Evolutionary conservation across 2,329 filamentous ascomycete genomes (phyloP), one percentile per base, ranked within the genome.

Genomic region (Juglanconis juglandina): DNA sequence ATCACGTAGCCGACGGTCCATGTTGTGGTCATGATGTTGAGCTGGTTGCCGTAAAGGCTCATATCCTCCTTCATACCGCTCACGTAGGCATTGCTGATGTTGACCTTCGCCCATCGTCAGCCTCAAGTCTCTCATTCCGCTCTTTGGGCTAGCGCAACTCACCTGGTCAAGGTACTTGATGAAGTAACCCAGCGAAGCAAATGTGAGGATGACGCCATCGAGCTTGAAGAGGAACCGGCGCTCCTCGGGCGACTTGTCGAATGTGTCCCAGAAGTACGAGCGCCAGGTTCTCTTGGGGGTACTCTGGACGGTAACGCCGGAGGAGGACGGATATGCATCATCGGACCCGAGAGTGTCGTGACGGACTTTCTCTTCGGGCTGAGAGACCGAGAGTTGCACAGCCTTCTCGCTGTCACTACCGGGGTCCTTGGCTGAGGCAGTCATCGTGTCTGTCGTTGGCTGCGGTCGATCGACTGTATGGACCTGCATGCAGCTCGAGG

Each of bases 191-290:
- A 76, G 64, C 1, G 70, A 74, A 3, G 74, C 75, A 62, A 79
- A 72, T 1, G 74, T 75, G 46, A 75, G 61, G 17, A 75, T 63
- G 1, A 70, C 68, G 9, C 66, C 63, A 59, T 75, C 72, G 5
- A 75, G 68, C 63, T 73, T 74, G 61, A 70, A 67, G 13, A 75
- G 65, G 30, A 75, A 71, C 9, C 62, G 62, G 2, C 67, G 66
- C 66, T 74, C 72, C 56, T 70, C 68, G 5, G 70, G 69, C 6
- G 68, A 69, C 68, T 72, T 72, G 64, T 72, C 70, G 30, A 80
- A 71, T 0, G 77, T 79, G 61, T 81, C 79, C 79, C 79, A 81
- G n/a, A 81, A 9, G 50, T 79, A 78, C 0, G 77, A 79, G 32
- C 72, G 72, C 79, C 79, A 81, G 32, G 75, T 79, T 39, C 63